These are phyloP conservation scores for Ophiostoma pallidulum DNA, from an alignment of 2,329 filamentous ascomycete species.

Conservation along the genomic window DNA sequence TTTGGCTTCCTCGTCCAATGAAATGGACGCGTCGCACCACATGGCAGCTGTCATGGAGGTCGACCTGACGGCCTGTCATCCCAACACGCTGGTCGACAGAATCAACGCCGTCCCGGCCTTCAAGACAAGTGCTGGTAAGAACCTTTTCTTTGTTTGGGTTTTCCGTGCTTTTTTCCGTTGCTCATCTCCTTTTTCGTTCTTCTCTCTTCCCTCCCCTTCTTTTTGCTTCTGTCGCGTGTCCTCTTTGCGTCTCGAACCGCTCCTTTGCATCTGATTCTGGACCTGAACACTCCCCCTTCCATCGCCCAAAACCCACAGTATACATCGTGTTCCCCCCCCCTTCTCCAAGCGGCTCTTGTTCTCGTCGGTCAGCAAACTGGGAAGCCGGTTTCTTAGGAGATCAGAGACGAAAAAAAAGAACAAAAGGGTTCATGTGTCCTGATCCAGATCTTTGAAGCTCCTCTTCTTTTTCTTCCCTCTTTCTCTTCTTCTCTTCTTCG, in stretches of 20 bases:
- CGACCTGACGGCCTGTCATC: slow-evolving; percentile 38
- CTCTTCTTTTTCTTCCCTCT: neutral
- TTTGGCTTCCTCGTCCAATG: slow-evolving; percentile 21
- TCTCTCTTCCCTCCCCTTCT: slow-evolving; percentile 4
- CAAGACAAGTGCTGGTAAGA: slow-evolving; percentile 51
- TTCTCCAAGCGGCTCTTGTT: neutral
- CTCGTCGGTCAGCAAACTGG: slow-evolving; percentile 2
- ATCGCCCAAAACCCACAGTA: neutral
- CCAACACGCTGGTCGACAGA: slow-evolving; percentile 41
- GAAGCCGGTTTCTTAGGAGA: neutral
- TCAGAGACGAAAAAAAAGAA: neutral
- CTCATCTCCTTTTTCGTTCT: neutral
- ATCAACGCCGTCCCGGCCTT: slow-evolving; percentile 49
- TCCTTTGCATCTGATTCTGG: slow-evolving; percentile 1
- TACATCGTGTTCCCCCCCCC: neutral
- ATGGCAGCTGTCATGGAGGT: slow-evolving; percentile 37
- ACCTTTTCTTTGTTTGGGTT: slow-evolving; percentile 12
- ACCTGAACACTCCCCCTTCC: slow-evolving; percentile 1
- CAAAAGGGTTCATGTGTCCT: slow-evolving; percentile 4
- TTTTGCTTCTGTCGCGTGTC: slow-evolving; percentile 12
- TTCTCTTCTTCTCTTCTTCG: neutral
- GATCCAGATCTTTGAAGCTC: neutral
- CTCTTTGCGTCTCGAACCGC: slow-evolving; percentile 6
- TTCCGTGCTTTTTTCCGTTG: neutral
- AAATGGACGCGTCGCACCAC: slow-evolving; percentile 27